Base-by-base conservation (phyloP, 108 stramenopile genomes). In the Pseudonitzschia multistriata region DNA sequence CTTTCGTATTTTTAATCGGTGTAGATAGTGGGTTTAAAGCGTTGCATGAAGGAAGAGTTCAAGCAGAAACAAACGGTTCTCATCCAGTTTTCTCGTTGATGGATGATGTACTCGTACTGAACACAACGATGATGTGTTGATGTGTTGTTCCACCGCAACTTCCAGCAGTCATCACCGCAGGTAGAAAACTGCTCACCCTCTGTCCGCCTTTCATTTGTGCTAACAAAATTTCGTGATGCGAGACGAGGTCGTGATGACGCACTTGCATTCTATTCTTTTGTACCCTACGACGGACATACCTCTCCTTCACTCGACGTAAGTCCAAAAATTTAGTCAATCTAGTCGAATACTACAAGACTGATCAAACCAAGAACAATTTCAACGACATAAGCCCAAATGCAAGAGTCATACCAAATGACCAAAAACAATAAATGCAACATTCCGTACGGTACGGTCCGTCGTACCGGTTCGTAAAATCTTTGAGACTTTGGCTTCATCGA, bases 61-160 rank as follows among this genome's bases (percentile, higher is more conserved):
- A 1, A 45, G 42, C 13, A 45, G 42, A 45, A 45, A 45, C 15
- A 45, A 45, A 45, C 42, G 42, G 42, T 45, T 45, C 42, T 45
- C 42, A 45, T 45, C 42, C 42, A 45, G 11, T 2, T 3, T 17
- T 45, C 42, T 45, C 42, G 42, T 45, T 45, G 42, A 45, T 45
- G 42, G 42, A 45, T n/a, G n/a, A n/a, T n/a, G n/a, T n/a, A n/a
- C n/a, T n/a, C n/a, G n/a, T n/a, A n/a, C n/a, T n/a, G n/a, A n/a
- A n/a, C n/a, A n/a, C n/a, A 45, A 45, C 42, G 42, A 45, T 45
- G 42, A 45, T 45, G 42, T 45, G 42, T 45, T 45, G 42, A 45
- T 45, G 42, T 45, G 42, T 45, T 3, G 42, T 45, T 45, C 42
- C 42, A 45, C 37, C 42, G 17, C 42, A 45, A 45, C 42, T 45